Conservation (phyloP, 495 filamentous ascomycete genomes). For the Annulohypoxylon bovei region DNA sequence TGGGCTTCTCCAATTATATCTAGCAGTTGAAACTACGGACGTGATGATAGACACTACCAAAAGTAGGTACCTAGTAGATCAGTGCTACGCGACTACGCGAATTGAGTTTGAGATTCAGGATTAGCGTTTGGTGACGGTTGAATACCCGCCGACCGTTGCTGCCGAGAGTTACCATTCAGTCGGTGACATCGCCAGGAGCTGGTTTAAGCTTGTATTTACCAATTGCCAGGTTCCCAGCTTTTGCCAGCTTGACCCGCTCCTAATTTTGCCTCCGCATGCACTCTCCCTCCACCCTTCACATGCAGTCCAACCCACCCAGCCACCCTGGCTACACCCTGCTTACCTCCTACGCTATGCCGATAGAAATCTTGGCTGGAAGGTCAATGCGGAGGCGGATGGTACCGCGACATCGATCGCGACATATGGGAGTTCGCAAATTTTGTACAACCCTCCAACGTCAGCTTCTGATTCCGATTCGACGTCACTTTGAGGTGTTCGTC, state of each 20-base stretch:
- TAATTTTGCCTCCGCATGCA: neutral
- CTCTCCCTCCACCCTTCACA: neutral
- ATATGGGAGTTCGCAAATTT: neutral
- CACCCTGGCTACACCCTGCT: neutral
- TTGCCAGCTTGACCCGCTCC: neutral
- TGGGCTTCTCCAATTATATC: constrained; percentile 14
- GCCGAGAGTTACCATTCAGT: constrained; percentile 21
- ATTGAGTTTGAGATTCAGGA: constrained; percentile 18
- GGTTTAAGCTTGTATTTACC: neutral
- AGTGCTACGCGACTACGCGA: neutral
- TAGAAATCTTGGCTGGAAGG: constrained; percentile 10
- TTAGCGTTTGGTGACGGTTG: constrained; percentile 12
- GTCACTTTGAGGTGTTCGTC: neutral
- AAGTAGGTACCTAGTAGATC: no score
- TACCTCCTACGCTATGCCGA: neutral
- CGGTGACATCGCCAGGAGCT: constrained; percentile 17
- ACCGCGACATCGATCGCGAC: constrained; percentile 15
- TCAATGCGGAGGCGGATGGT: neutral
- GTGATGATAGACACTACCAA: neutral
- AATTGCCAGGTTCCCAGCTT: neutral
- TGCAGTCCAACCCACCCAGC: neutral
- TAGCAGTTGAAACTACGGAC: neutral
- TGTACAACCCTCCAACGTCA: neutral
- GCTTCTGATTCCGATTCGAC: neutral
- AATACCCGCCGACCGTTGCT: neutral